Conservation (phyloP, 306 rosid genomes). For the Begonia masoniana region DNA sequence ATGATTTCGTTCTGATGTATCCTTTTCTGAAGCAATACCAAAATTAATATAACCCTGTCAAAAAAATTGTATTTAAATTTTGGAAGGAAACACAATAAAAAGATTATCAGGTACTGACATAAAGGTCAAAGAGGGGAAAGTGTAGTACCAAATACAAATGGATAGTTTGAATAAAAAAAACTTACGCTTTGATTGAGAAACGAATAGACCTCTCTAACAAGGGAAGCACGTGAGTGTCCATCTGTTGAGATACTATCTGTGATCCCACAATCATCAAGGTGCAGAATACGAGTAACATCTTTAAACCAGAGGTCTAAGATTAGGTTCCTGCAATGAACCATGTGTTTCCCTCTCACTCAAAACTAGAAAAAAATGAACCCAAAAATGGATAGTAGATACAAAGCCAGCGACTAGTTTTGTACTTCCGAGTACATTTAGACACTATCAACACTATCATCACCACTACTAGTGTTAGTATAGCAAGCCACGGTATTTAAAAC, state of each 20-base stretch:
- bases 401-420: no score
- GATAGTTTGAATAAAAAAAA: conserved; percentile 8
- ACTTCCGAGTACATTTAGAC: no score
- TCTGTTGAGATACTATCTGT: conserved; percentile 30
- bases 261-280: conserved; percentile 83
- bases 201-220: conserved; percentile 74
- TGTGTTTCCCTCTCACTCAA: neutral
- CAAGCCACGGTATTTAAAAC: no score
- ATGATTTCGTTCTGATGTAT: conserved; percentile 34
- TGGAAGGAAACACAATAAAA: conserved; percentile 3
- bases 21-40: conserved; percentile 87
- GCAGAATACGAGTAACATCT: conserved; percentile 84
- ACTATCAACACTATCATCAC: no score
- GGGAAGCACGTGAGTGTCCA: conserved; percentile 48
- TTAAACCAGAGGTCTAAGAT: conserved; percentile 81
- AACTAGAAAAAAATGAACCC: neutral
- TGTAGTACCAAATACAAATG: conserved; percentile 7
- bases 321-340: conserved; percentile 62
- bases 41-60: conserved; percentile 92
- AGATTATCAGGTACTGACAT: neutral
- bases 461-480: no score
- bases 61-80: neutral
- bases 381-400: neutral
- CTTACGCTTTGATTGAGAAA: conserved; percentile 92
- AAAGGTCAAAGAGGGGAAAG: conserved; percentile 7